Base-by-base conservation (phyloP, 2,329 filamentous ascomycete species). In the Aphanocladium album region DNA sequence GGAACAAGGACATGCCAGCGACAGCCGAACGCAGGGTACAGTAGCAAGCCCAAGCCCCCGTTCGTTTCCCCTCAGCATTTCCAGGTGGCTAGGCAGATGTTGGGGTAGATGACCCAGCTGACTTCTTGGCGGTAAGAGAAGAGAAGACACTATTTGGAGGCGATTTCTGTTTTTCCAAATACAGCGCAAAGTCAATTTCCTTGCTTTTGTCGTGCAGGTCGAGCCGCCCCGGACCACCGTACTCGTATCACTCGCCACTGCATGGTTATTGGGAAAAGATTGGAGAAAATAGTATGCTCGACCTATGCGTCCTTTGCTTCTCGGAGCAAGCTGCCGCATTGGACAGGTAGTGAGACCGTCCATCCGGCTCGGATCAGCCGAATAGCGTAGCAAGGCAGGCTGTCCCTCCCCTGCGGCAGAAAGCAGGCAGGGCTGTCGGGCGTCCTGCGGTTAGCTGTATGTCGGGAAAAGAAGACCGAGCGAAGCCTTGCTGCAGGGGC, bases 361-460 rank as follows among this genome's bases (percentile, higher is more conserved):
- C 54, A 49, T 57, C 54, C 45, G 45, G 54, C 12, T 11, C 54
- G 39, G 54, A 49, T 41, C 54, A 41, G 43, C 54, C 54, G 54
- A 57, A 25, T 43, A 43, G 12, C n/a, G 39, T 5, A 19, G n/a
- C n/a, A n/a, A n/a, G 12, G 17, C 27, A 46, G 19, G 39, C 37
- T n/a, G 33, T 33, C 27, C n/a, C 27, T 33, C 16, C n/a, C n/a
- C n/a, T n/a, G 17, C n/a, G 19, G 27, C 47, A 35, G n/a, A n/a
- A n/a, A n/a, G n/a, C n/a, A 39, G 19, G 17, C 54, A 57, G 14
- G 54, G 54, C 30, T 57, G 43, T 27, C 25, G n/a, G 35, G 50
- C 21, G 14, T n/a, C 12, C 19, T 33, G 30, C 33, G 33, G n/a
- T 17, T 41, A 33, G 25, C 25, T 49, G 54, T 21, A 57, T 39